Evolutionary conservation across 129 eudicot genomes (phyloP).

Genomic region (Centaurea solstitialis): DNA sequence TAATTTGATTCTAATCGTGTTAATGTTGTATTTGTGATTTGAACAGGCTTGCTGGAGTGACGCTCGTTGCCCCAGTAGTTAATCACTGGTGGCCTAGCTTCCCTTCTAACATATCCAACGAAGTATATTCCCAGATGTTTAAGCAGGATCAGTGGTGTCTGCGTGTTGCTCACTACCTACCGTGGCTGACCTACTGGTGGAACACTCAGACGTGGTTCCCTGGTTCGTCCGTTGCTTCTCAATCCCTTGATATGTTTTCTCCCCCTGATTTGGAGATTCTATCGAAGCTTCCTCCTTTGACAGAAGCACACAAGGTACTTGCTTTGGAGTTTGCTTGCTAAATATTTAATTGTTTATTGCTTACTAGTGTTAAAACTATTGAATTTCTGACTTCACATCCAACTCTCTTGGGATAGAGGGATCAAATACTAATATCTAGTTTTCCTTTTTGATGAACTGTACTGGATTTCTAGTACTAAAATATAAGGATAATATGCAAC

Average conservation of each 20-base stretch:
- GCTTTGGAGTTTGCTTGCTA: background rate
- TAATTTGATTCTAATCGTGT: background rate
- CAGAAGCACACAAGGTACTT: conserved; percentile 43
- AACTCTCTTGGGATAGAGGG: too few relatives aligned
- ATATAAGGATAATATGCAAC: too few relatives aligned
- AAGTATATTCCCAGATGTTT: conserved; percentile 47
- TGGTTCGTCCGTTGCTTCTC: conserved; percentile 30
- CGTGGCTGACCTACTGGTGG: conserved; percentile 90
- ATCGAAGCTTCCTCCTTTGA: conserved; percentile 11
- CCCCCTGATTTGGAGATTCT: conserved; percentile 52
- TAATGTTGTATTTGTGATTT: conserved; percentile 4
- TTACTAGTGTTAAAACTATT: background rate
- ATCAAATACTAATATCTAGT: too few relatives aligned
- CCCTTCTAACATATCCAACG: conserved; percentile 51
- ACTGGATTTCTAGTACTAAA: too few relatives aligned
- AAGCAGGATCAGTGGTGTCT: conserved; percentile 63
- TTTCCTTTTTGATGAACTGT: too few relatives aligned
- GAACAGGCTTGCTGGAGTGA: conserved; percentile 76
- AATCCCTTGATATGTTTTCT: conserved; percentile 41
- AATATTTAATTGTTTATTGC: background rate
- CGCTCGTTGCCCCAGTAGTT: conserved; percentile 56
- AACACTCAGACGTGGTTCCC: conserved; percentile 77
- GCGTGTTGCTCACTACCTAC: conserved; percentile 62
- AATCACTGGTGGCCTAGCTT: conserved; percentile 78
- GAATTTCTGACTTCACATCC: background rate